A percentile compares a stretch with the other conserved stretches of the same genome.
phyloP scores from a whole-genome alignment of 2,329 filamentous ascomycete species.

The Pseudovirgaria hyperparasitica region DNA sequence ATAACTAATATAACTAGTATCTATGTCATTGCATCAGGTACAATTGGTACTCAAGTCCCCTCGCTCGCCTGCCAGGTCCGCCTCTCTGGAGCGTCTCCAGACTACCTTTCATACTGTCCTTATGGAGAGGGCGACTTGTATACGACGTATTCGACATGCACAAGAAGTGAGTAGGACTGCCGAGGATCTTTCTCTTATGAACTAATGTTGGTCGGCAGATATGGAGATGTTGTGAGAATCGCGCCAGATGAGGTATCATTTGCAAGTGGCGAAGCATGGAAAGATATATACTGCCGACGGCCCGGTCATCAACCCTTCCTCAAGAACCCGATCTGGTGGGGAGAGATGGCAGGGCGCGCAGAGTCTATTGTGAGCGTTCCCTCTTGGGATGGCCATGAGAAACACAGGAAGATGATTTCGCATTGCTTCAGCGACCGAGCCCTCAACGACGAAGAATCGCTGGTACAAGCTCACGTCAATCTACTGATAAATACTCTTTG shows the following conservation, averaged over 20 bases:
- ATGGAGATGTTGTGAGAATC: slow-evolving; percentile 16
- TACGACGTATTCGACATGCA: too few relatives aligned
- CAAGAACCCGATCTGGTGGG: slow-evolving; percentile 14
- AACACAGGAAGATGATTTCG: too few relatives aligned
- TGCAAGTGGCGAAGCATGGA: slow-evolving; percentile 13
- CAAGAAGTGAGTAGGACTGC: slow-evolving; percentile 11
- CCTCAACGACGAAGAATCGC: too few relatives aligned
- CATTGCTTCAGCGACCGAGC: too few relatives aligned
- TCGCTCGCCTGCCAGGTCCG: slow-evolving; percentile 16
- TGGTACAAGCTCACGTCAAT: too few relatives aligned
- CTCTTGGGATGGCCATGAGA: too few relatives aligned
- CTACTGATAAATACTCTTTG: too few relatives aligned
- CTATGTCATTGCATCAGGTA: too few relatives aligned
- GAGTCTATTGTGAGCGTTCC: slow-evolving; percentile 14
- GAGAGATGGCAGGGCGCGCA: slow-evolving; percentile 13
- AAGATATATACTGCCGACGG: slow-evolving; percentile 16
- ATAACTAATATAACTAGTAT: too few relatives aligned
- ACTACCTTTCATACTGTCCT: slow-evolving; percentile 15
- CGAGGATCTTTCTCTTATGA: too few relatives aligned
- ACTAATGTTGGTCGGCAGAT: too few relatives aligned
- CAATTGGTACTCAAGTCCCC: slow-evolving; percentile 15
- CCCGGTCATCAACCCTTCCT: slow-evolving; percentile 12
- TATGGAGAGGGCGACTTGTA: slow-evolving; percentile 14
- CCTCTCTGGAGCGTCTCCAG: slow-evolving; percentile 15
- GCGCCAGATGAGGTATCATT: slow-evolving; percentile 18